These are phyloP conservation scores for Lactarius akahatsu DNA, from an alignment of 768 basidiomycete species.

Conservation along the genomic window DNA sequence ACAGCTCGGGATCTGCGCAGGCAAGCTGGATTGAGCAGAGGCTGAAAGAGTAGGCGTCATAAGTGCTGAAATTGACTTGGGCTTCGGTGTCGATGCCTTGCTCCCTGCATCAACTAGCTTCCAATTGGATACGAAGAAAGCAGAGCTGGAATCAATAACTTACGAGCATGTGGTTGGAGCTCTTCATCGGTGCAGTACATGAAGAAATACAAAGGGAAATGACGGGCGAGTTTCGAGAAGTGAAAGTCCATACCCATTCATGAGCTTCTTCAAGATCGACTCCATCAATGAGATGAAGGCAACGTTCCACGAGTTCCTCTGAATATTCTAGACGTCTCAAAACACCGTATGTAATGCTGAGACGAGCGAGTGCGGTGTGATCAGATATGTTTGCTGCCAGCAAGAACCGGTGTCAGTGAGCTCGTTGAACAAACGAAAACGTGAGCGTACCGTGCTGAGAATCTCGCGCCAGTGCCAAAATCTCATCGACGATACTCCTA, in stretches of 20 bases:
- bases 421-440: not conserved
- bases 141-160: constrained; percentile 15
- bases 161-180: constrained; percentile 44
- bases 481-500: constrained; percentile 51
- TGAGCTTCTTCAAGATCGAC: constrained; percentile 84
- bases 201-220: constrained; percentile 50
- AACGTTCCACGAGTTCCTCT: constrained; percentile 67
- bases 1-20: not conserved
- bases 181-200: constrained; percentile 63
- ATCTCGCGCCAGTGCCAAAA: constrained; percentile 44
- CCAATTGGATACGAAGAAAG: not conserved
- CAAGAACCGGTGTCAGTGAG: not conserved
- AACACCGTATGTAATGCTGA: constrained; percentile 81
- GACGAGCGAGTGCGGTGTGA: constrained; percentile 66
- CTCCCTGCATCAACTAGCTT: constrained; percentile 6
- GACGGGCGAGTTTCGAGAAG: not conserved
- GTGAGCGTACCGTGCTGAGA: constrained; percentile 40
- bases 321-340: constrained; percentile 75
- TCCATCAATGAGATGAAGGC: constrained; percentile 60
- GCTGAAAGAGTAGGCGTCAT: not conserved
- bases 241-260: constrained; percentile 69
- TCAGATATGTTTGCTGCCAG: constrained; percentile 51
- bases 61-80: not conserved
- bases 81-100: constrained; percentile 5
- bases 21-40: constrained; percentile 3